Percentiles rank a stretch among this genome's conserved stretches.
These are phyloP conservation scores for Phytophthora meadii DNA, from an alignment of 352 stramenopile species.

Conservation along the genomic window DNA sequence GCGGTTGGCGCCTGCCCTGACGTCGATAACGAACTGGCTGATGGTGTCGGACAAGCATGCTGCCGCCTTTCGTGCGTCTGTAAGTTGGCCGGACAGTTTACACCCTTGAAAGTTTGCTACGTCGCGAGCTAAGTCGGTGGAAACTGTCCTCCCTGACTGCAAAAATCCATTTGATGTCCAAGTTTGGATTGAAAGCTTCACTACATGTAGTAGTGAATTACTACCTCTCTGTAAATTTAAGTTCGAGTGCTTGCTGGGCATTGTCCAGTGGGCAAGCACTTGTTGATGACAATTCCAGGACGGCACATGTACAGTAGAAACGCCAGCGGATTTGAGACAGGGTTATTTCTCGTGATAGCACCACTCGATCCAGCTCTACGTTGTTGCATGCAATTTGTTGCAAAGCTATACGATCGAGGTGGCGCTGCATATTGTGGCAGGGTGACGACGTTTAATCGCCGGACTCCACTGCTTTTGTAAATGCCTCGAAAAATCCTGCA, in stretches of 20 bases:
- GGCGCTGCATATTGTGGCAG: neutral
- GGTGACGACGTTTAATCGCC: too few species aligned
- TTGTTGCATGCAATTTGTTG: too few species aligned
- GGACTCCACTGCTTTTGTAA: neutral
- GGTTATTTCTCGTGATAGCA: too few species aligned
- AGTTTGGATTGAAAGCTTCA: neutral
- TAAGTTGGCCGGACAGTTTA: neutral
- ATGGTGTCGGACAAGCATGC: neutral
- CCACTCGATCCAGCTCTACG: too few species aligned
- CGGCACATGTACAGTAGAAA: too few species aligned
- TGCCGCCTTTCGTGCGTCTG: neutral
- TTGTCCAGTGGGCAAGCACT: too few species aligned
- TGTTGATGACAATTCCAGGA: too few species aligned
- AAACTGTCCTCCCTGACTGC: neutral
- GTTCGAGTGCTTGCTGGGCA: too few species aligned
- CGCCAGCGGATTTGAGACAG: too few species aligned
- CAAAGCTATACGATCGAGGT: neutral
- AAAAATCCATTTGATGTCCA: neutral
- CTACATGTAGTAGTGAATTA: too few species aligned
- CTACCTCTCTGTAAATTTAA: too few species aligned
- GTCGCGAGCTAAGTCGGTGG: constrained; percentile 14
- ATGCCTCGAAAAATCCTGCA: too few species aligned
- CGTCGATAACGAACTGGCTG: neutral
- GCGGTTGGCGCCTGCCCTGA: neutral
- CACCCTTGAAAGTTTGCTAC: neutral